Conservation (phyloP, 768 basidiomycete species). For the Dendrothele bispora region DNA sequence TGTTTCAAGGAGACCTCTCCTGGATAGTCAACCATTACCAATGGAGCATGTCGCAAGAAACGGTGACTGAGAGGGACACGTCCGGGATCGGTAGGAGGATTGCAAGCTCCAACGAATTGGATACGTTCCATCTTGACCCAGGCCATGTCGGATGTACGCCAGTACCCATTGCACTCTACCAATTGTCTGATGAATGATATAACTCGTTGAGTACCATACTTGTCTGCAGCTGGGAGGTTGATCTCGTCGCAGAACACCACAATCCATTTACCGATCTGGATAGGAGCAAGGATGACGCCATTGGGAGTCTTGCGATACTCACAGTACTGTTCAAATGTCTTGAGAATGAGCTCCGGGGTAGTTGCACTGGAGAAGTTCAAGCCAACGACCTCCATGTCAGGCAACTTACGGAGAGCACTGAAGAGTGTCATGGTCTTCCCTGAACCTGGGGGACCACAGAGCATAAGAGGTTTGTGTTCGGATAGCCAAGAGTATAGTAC, state of each 20-base stretch:
- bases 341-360: constrained; percentile 95
- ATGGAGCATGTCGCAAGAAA: constrained; percentile 95
- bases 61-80: constrained; percentile 97
- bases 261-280: constrained; percentile 96
- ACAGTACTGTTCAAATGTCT: constrained; percentile 99
- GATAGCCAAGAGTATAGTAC: constrained; percentile 98
- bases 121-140: constrained; percentile 99
- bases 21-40: constrained; percentile 99
- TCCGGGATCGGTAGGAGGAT: constrained; percentile 98
- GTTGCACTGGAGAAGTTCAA: constrained; percentile 99
- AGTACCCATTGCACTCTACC: constrained; percentile 93
- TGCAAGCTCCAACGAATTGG: constrained; percentile 99
- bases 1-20: constrained; percentile 96
- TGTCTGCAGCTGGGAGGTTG: constrained; percentile 94
- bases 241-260: constrained; percentile 99
- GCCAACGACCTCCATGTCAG: constrained; percentile 98
- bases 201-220: constrained; percentile 97
- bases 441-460: constrained; percentile 99
- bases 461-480: constrained; percentile 96
- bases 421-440: constrained; percentile 99
- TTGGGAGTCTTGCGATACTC: constrained; percentile 98
- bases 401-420: constrained; percentile 94
- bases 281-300: constrained; percentile 92
- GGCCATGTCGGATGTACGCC: constrained; percentile 90
- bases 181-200: constrained; percentile 98